Conservation (phyloP, 2,329 filamentous ascomycete species). For the Aspergillus brasiliensis region DNA sequence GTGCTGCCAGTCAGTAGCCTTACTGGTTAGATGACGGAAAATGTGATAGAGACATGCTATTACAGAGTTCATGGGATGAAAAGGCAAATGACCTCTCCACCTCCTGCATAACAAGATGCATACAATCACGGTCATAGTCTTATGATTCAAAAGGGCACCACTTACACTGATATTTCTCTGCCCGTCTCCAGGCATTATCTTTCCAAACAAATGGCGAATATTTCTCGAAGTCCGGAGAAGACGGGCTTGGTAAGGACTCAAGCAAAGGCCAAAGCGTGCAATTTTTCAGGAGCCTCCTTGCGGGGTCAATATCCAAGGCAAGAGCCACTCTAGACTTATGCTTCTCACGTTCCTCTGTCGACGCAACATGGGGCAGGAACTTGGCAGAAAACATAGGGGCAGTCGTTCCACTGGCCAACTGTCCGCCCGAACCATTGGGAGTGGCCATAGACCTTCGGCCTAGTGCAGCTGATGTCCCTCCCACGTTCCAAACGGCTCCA, state of each 20-base stretch:
- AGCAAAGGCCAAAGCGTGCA: conserved; percentile 25
- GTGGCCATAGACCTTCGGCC: conserved; percentile 48
- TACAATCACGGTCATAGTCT: no score
- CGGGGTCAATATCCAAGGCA: conserved; percentile 77
- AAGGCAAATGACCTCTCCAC: background rate
- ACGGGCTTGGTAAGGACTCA: conserved; percentile 27
- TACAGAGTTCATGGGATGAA: background rate
- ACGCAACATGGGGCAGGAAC: conserved; percentile 54
- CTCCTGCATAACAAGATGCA: background rate
- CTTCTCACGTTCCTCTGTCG: conserved; percentile 64
- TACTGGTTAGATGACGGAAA: background rate
- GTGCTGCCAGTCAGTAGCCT: background rate
- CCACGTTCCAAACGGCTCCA: conserved; percentile 75
- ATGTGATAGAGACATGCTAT: background rate
- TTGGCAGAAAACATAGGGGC: conserved; percentile 64
- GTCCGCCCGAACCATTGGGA: conserved; percentile 64
- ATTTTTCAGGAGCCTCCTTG: conserved; percentile 66
- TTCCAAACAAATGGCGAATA: conserved; percentile 42
- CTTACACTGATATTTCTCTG: conserved; percentile 38
- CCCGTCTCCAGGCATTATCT: conserved; percentile 41
- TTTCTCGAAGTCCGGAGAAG: conserved; percentile 31
- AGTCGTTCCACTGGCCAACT: conserved; percentile 70
- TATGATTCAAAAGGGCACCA: conserved; percentile 7
- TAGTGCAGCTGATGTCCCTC: conserved; percentile 64
- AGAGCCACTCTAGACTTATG: conserved; percentile 75